Percentiles rank a stretch among this genome's conserved stretches.
Evolutionary conservation across 2,329 filamentous ascomycete genomes (phyloP).

Genomic region (Cladophialophora exuberans): DNA sequence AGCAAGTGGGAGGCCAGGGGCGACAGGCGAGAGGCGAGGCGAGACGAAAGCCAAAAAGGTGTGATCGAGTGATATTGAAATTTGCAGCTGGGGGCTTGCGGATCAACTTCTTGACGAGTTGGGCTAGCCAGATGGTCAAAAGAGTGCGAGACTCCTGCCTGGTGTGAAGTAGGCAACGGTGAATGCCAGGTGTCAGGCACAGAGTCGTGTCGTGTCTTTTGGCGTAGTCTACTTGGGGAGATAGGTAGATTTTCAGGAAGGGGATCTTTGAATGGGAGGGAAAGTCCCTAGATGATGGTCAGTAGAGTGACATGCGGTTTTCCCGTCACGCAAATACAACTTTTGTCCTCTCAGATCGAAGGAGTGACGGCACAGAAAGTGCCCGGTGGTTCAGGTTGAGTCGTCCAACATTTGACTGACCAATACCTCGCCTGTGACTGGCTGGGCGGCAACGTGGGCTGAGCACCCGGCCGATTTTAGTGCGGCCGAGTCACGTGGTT

Average conservation of each 20-base stretch:
- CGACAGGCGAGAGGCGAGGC: neutral
- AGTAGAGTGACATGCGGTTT: slow-evolving; percentile 15
- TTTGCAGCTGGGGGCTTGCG: no score
- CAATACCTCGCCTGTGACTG: slow-evolving; percentile 25
- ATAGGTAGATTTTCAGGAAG: no score
- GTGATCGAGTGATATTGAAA: neutral
- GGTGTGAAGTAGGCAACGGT: slow-evolving; percentile 7
- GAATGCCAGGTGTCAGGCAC: neutral
- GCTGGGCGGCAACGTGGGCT: neutral
- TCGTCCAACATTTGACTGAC: slow-evolving; percentile 10
- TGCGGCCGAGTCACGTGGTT: no score
- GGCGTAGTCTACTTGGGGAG: no score
- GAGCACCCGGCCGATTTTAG: neutral
- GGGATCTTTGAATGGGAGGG: no score
- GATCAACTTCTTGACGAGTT: no score
- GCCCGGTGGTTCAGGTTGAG: slow-evolving; percentile 10
- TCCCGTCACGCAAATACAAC: no score
- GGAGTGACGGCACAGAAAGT: slow-evolving; percentile 24
- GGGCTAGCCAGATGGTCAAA: no score
- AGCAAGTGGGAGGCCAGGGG: no score
- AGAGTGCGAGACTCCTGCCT: neutral
- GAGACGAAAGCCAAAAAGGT: neutral
- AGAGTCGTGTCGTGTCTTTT: no score
- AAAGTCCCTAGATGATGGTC: no score
- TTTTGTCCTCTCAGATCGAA: slow-evolving; percentile 12